Base-by-base conservation (phyloP, 169 alveolate genomes). In the Pseudocohnilembus persalinus region DNA sequence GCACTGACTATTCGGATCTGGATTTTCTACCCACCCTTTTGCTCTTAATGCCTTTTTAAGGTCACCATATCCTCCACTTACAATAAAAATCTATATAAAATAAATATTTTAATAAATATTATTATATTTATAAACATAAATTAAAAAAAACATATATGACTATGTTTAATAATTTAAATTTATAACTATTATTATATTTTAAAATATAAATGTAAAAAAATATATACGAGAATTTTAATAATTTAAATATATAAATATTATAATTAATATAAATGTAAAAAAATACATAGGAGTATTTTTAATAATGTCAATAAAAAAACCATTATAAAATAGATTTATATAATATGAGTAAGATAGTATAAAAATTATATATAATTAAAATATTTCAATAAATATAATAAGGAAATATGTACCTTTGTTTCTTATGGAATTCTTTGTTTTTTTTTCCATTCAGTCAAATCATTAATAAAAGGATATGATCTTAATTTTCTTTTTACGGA, bases 21-120 rank as follows among this genome's bases (percentile, higher is more conserved):
- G 96, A 83, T 91, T 93, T 80, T 92, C 95, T 32, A 89, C 90
- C 97, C 97, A 95, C 33, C 97, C 98, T 88, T 98, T 88, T 49
- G 82, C 74, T 29, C 68, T 65, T 65, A 96, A 83, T 0, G 97
- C 91, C 83, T 89, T 89, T 35, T 81, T 83, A 64, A 96, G 85
- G 78, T 93, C 95, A 1, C 89, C 88, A 89, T 93, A 94, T 1
- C 97, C 97, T 33, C 97, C 97, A 31, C 90, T 75, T 24, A 95
- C 84, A 30, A 93, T 84, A 79, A 93, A 96, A 20, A 88, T 93
- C 81, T 82, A 80, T 31, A 64, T 76, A 83, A 85, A 81, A 82
- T 81, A 82, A 72, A 82, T 33, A n/a, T 11, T 49, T 0, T 35
- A 29, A 79, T 29, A 28, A 25, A 79, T 49, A n/a, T 49, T 49